Evolutionary conservation across 495 filamentous ascomycete genomes (phyloP).

Genomic region (Daldinia childiae): DNA sequence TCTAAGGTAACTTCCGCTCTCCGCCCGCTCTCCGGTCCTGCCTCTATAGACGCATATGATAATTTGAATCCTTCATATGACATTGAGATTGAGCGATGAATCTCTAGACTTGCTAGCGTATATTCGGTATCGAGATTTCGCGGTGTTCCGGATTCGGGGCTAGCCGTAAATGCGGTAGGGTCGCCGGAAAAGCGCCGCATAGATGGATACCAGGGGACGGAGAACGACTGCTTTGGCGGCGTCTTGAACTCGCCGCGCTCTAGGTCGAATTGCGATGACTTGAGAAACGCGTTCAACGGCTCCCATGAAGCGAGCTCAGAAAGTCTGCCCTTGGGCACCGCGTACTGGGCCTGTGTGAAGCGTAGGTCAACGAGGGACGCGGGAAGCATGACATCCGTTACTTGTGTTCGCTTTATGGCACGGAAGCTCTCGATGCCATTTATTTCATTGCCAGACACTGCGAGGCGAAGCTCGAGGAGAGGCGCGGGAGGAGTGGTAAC

Average conservation of each 20-base stretch:
- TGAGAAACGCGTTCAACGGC: slow-evolving; percentile 51
- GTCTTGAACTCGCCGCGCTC: slow-evolving; percentile 48
- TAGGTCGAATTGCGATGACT: slow-evolving; percentile 48
- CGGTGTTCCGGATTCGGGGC: neutral
- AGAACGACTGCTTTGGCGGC: slow-evolving; percentile 49
- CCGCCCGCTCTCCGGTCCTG: slow-evolving; percentile 52
- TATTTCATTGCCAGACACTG: slow-evolving; percentile 41
- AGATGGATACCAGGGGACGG: slow-evolving; percentile 46
- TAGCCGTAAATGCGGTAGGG: neutral
- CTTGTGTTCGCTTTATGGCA: slow-evolving; percentile 27
- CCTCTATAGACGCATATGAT: slow-evolving; percentile 57
- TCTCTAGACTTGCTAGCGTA: slow-evolving; percentile 57
- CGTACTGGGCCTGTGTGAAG: slow-evolving; percentile 50
- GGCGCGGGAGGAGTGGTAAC: slow-evolving; percentile 37
- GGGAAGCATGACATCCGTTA: slow-evolving; percentile 51
- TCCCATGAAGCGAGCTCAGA: slow-evolving; percentile 38
- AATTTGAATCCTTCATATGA: slow-evolving; percentile 51
- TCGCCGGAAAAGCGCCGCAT: neutral
- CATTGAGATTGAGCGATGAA: slow-evolving; percentile 49
- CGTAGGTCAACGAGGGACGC: slow-evolving; percentile 51
- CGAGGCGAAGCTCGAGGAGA: slow-evolving; percentile 52
- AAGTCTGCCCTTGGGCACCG: slow-evolving; percentile 29
- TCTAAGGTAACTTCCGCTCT: slow-evolving; percentile 56
- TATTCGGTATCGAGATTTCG: slow-evolving; percentile 52
- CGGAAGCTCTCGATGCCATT: slow-evolving; percentile 34